A percentile compares a stretch with the other conserved stretches of the same genome.
These are phyloP conservation scores for Pezicula radicicola DNA, from an alignment of 2,329 filamentous ascomycete genomes.

Conservation along the genomic window DNA sequence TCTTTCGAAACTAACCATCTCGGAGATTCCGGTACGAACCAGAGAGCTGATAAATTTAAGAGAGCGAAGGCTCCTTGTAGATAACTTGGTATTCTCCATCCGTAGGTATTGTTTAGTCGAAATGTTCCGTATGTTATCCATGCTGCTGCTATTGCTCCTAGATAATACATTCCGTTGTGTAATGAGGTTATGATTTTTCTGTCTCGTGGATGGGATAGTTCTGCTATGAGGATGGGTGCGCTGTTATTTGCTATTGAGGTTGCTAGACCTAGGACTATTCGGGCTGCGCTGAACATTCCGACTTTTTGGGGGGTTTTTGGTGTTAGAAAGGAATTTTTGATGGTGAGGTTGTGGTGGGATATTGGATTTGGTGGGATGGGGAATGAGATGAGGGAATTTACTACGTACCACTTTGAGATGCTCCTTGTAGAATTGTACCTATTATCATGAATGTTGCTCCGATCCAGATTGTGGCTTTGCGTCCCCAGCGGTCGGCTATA, in stretches of 20 bases:
- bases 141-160: constrained; percentile 3
- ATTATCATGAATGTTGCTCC: constrained; percentile 31
- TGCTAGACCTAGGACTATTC: constrained; percentile 33
- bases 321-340: no score
- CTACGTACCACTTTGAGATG: constrained; percentile 26
- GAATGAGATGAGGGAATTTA: no score
- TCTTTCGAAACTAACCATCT: neutral
- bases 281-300: constrained; percentile 31
- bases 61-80: constrained; percentile 7
- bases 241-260: constrained; percentile 35
- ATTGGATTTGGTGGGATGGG: no score
- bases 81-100: constrained; percentile 38
- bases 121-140: constrained; percentile 5
- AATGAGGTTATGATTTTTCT: constrained; percentile 28
- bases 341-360: no score
- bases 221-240: constrained; percentile 30
- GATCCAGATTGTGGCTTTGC: constrained; percentile 28
- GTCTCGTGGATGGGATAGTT: constrained; percentile 31
- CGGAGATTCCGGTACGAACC: neutral
- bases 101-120: constrained; percentile 4
- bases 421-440: constrained; percentile 32
- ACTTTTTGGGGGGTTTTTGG: neutral
- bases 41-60: neutral
- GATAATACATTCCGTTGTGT: constrained; percentile 15
- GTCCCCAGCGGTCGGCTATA: constrained; percentile 28